Base-by-base conservation (phyloP, 306 rosid genomes). In the Cucurbita ficifolia region DNA sequence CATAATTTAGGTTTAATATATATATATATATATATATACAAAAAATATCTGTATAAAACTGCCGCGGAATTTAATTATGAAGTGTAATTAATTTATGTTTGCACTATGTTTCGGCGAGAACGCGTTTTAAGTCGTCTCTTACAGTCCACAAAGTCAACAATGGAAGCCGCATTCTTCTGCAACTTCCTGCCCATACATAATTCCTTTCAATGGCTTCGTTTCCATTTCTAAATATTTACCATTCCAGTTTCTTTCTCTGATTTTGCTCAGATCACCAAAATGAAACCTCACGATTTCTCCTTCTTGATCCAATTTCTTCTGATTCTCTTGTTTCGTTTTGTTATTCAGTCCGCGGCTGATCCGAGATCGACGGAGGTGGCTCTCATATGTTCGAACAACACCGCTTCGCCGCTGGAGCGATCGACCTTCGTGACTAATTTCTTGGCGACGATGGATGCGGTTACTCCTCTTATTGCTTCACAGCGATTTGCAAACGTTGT, bases 321-420 rank as follows among this genome's bases (percentile, higher is more conserved):
- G n/a, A 13, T 68, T 0, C 39, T 45, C 39, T 46, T 24, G 0
- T 46, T 16, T 22, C 52, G 13, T 46, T 19, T 68, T 7, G 10
- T 12, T 0, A 45, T 22, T 29, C 40, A 11, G 13, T 68, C 73
- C 0, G 18, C 35, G 1, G 56, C 89, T 6, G 93, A 84, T 24
- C 91, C 91, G 1, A 76, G 93, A 70, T 81, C 88, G 5, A 82
- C 86, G 2, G 74, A 75, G 38, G 89, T 82, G 7, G 91, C 88
- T 6, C 70, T 76, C 0, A 14, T 86, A 8, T 90, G 96, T 83
- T 73, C 83, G 3, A 87, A 86, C 84, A 73, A 75, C 62, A 87
- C 90, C 0, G 86, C 86, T 3, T 45, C 80, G 1, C 1, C 16
- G 14, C 10, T 80, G 3, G 70, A 60, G 3, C 80, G 96, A 29